Evolutionary conservation across 2,329 filamentous ascomycete genomes (phyloP).

Genomic region (Colletotrichum gigasporum): DNA sequence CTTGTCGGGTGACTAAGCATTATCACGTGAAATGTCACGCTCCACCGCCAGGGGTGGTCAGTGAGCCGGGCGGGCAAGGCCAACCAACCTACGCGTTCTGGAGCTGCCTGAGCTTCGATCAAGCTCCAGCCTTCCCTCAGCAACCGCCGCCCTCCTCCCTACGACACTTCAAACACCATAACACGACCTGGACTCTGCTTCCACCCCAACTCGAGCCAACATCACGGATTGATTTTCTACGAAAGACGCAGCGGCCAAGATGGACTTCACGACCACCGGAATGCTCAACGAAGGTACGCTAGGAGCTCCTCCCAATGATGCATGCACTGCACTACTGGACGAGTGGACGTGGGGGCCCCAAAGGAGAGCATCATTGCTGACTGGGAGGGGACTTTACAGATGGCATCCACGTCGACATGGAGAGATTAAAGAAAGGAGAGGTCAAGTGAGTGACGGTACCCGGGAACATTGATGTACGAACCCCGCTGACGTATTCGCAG

Average conservation of each 20-base stretch:
- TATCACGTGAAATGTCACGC: slow-evolving; percentile 38
- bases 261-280: slow-evolving; percentile 73
- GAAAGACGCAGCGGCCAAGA: slow-evolving; percentile 38
- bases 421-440: slow-evolving; percentile 97
- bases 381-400: slow-evolving; percentile 62
- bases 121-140: slow-evolving; percentile 45
- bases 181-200: background rate
- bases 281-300: slow-evolving; percentile 70
- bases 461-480: background rate
- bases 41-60: no score
- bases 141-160: slow-evolving; percentile 29
- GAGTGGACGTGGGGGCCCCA: background rate
- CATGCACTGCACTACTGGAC: slow-evolving; percentile 4
- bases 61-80: slow-evolving; percentile 24
- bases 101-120: slow-evolving; percentile 56
- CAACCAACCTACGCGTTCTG: slow-evolving; percentile 55
- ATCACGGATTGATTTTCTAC: background rate
- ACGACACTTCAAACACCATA: slow-evolving; percentile 35
- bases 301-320: slow-evolving; percentile 15
- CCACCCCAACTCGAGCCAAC: slow-evolving; percentile 30
- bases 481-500: slow-evolving; percentile 58
- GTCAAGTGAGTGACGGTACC: slow-evolving; percentile 82
- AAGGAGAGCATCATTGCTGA: background rate
- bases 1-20: background rate
- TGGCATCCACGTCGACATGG: slow-evolving; percentile 99